Percentiles rank a stretch among this genome's conserved stretches.
Conservation (phyloP, 148 eudicot genomes). For the Camellia granthamiana region DNA sequence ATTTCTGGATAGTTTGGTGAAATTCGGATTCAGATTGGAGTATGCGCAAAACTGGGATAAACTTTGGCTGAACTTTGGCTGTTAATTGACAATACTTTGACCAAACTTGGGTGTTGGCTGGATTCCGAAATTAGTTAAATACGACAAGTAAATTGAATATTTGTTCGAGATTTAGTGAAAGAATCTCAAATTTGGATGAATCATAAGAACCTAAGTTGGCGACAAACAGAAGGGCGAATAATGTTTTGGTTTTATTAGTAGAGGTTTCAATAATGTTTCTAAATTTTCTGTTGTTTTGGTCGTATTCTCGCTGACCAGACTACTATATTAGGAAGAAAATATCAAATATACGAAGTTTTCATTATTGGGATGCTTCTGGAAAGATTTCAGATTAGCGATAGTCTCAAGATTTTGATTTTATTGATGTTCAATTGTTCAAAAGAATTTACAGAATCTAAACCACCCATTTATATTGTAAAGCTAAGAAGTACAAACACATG, state of each 20-base stretch:
- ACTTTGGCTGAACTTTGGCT: neutral
- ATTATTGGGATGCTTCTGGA: neutral
- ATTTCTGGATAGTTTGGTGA: neutral
- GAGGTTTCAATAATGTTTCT: neutral
- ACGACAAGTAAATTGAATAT: too few species aligned
- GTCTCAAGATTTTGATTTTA: neutral
- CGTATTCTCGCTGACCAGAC: neutral
- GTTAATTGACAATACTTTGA: neutral
- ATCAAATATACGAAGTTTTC: neutral
- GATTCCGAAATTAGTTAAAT: too few species aligned
- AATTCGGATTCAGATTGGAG: neutral
- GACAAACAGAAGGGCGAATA: neutral
- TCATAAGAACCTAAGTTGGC: neutral
- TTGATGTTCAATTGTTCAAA: neutral
- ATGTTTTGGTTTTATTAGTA: neutral
- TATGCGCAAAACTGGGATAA: neutral
- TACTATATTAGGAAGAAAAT: neutral
- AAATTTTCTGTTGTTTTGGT: neutral
- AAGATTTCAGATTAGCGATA: neutral
- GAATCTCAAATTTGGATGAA: neutral
- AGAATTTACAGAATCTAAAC: neutral
- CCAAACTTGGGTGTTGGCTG: neutral
- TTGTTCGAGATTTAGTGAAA: neutral
- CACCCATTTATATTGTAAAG: neutral
- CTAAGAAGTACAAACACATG: too few species aligned